These are phyloP conservation scores for Mycosphaerella sp. DNA, from an alignment of 2,329 filamentous ascomycete species.

Conservation along the genomic window DNA sequence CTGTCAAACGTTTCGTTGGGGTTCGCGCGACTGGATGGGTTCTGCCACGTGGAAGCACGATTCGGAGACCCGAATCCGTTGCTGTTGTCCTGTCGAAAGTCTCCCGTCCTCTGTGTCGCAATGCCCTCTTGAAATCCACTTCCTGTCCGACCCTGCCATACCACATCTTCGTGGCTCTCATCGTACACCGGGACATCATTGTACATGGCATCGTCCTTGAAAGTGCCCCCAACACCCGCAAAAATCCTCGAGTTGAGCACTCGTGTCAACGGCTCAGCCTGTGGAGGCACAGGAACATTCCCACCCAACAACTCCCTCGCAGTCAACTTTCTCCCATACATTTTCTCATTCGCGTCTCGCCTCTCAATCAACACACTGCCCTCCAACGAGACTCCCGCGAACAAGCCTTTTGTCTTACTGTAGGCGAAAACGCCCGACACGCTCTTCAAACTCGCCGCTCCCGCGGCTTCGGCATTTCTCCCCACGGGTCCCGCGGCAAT, in stretches of 20 bases:
- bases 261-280: constrained; percentile 75
- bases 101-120: constrained; percentile 44
- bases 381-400: constrained; percentile 91
- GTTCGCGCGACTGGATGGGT: constrained; percentile 60
- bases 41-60: constrained; percentile 65
- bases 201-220: constrained; percentile 60
- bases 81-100: constrained; percentile 33
- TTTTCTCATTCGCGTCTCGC: constrained; percentile 92
- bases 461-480: constrained; percentile 90
- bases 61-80: constrained; percentile 47
- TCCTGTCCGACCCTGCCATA: constrained; percentile 72
- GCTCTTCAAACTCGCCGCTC: constrained; percentile 81
- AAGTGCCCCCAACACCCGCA: constrained; percentile 53
- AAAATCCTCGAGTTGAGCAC: constrained; percentile 83
- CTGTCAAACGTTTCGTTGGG: constrained; percentile 47
- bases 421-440: constrained; percentile 94
- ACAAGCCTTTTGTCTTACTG: constrained; percentile 95
- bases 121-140: constrained; percentile 63
- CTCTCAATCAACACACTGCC: constrained; percentile 90
- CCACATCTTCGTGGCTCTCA: constrained; percentile 69
- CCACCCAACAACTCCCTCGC: constrained; percentile 78
- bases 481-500: constrained; percentile 91
- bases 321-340: constrained; percentile 78
- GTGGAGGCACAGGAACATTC: constrained; percentile 67
- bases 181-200: constrained; percentile 91